Conservation (phyloP, 2,329 filamentous ascomycete species). For the Scedosporium aurantiacum region DNA sequence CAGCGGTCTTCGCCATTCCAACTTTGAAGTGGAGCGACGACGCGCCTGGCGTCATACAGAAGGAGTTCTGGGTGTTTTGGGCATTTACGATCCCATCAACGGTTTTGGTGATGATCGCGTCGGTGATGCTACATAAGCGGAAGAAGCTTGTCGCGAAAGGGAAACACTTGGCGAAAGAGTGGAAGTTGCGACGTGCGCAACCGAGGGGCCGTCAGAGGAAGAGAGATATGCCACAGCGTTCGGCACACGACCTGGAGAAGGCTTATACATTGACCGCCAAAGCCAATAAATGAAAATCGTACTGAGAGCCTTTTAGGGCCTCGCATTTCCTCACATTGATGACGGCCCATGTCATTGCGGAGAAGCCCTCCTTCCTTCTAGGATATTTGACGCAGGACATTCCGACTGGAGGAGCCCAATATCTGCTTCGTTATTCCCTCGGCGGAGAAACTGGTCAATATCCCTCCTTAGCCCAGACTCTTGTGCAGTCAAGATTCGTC, state of each 20-base stretch:
- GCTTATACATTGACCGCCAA: too few relatives aligned
- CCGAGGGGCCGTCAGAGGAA: background rate
- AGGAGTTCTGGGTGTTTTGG: conserved; percentile 4
- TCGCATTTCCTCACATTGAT: too few relatives aligned
- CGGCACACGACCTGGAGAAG: background rate
- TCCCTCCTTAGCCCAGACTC: too few relatives aligned
- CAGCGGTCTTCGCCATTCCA: conserved; percentile 6
- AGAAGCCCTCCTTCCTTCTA: too few relatives aligned
- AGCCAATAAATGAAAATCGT: too few relatives aligned
- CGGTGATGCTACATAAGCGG: background rate
- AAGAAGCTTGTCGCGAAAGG: background rate
- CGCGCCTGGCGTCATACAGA: background rate
- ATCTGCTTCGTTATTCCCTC: too few relatives aligned
- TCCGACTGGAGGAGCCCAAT: too few relatives aligned
- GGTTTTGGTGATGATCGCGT: background rate
- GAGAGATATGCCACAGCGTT: background rate
- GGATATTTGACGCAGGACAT: too few relatives aligned
- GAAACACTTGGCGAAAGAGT: background rate
- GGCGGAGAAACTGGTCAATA: too few relatives aligned
- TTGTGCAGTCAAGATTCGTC: too few relatives aligned
- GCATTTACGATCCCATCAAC: conserved; percentile 7
- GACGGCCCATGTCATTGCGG: too few relatives aligned
- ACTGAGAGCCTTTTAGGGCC: too few relatives aligned
- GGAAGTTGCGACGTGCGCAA: background rate
- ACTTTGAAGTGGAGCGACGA: conserved; percentile 5